Conservation (phyloP, 148 eudicot genomes). For the Vaccinium darrowii region DNA sequence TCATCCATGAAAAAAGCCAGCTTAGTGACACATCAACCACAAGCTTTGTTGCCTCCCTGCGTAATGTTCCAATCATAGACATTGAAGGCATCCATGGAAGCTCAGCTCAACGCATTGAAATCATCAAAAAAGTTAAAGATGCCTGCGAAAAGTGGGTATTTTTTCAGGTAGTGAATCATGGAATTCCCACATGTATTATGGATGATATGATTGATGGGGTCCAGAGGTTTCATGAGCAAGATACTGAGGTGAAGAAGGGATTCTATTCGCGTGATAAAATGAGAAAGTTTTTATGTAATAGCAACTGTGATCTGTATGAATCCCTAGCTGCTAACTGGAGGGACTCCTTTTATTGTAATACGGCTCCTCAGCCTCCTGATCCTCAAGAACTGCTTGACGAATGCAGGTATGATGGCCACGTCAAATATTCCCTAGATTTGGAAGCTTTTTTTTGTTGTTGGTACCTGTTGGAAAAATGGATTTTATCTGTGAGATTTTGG, state of each 20-base stretch:
- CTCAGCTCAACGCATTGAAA: background rate
- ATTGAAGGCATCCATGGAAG: background rate
- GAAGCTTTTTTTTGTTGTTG: no score
- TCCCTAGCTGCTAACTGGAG: slow-evolving; percentile 20
- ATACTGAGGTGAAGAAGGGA: slow-evolving; percentile 15
- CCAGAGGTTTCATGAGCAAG: slow-evolving; percentile 18
- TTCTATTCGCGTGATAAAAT: background rate
- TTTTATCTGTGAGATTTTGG: no score
- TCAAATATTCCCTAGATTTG: no score
- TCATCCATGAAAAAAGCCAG: slow-evolving; percentile 23
- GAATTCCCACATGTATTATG: no score
- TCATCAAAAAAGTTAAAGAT: slow-evolving; percentile 7
- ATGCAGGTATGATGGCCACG: slow-evolving; percentile 10
- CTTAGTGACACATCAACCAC: background rate
- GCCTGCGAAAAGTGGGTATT: no score
- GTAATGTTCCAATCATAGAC: slow-evolving; percentile 24
- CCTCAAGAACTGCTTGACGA: slow-evolving; percentile 15
- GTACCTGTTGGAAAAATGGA: no score
- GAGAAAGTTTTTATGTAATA: background rate
- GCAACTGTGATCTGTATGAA: slow-evolving; percentile 23
- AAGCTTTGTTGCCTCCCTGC: background rate
- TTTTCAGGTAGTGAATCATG: no score
- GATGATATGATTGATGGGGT: background rate
- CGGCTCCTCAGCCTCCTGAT: slow-evolving; percentile 20
- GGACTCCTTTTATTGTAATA: slow-evolving; percentile 16